Evolutionary conservation across 2,329 filamentous ascomycete species (phyloP).

Genomic region (Calonectria honghensis): DNA sequence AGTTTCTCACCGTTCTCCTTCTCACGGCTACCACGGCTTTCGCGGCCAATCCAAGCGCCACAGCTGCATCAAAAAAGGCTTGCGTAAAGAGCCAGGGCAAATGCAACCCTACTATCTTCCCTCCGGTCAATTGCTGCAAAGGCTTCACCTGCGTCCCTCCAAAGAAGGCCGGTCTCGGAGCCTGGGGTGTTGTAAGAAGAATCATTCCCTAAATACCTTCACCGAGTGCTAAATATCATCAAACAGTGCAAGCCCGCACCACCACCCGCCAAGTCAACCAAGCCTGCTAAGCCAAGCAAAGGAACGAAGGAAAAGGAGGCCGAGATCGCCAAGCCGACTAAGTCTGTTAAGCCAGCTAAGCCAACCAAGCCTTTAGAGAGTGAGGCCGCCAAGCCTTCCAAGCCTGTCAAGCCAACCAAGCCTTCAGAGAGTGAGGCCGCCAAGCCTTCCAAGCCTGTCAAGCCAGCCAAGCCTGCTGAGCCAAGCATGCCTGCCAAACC

Average conservation of each 20-base stretch:
- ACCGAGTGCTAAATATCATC: neutral
- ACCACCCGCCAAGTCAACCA: neutral
- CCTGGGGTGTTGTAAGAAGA: neutral
- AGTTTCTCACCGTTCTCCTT: neutral
- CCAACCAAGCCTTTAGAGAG: neutral
- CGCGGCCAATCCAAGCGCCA: constrained; percentile 3
- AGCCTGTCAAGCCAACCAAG: neutral
- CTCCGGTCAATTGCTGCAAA: constrained; percentile 4
- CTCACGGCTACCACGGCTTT: neutral
- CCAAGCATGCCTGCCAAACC: neutral
- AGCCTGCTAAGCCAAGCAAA: neutral
- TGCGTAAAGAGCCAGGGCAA: neutral
- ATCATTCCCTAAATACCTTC: neutral
- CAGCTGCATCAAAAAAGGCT: neutral
- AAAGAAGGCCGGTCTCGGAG: constrained; percentile 1
- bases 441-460: neutral
- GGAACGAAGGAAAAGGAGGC: neutral
- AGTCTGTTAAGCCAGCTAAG: neutral
- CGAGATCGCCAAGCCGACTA: neutral
- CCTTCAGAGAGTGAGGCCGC: neutral
- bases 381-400: neutral
- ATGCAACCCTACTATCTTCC: neutral
- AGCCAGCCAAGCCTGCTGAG: neutral
- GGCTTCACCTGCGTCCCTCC: neutral
- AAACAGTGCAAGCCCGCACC: neutral